A percentile compares a stretch with the other conserved stretches of the same genome.
These are phyloP conservation scores for Trichosanthes cucumerina DNA, from an alignment of 306 rosid species.

Conservation along the genomic window DNA sequence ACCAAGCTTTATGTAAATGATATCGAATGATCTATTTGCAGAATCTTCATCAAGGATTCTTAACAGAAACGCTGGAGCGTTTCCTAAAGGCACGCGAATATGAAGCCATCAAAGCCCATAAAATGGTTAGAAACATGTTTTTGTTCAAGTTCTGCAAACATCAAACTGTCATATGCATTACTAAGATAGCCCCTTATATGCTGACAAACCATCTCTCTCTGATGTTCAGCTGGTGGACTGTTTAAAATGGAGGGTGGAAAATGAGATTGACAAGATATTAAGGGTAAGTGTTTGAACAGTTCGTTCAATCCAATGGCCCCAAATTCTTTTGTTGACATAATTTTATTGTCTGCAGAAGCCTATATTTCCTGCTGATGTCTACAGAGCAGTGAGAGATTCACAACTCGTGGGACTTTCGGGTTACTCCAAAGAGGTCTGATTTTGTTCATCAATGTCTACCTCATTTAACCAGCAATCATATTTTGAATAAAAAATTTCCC, in stretches of 20 bases:
- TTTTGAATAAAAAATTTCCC: not conserved
- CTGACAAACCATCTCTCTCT: conserved; percentile 1
- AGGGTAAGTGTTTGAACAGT: conserved; percentile 36
- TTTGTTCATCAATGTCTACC: not conserved
- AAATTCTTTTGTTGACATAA: not conserved
- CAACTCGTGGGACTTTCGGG: conserved; percentile 92
- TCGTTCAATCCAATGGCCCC: not conserved
- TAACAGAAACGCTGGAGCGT: conserved; percentile 48
- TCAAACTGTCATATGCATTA: not conserved
- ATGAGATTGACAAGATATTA: conserved; percentile 76
- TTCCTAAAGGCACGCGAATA: conserved; percentile 84
- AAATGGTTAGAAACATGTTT: conserved; percentile 48
- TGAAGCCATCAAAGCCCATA: conserved; percentile 69
- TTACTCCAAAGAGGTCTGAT: conserved; percentile 73
- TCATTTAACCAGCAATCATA: not conserved
- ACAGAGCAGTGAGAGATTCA: conserved; percentile 71
- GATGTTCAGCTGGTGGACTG: conserved; percentile 66
- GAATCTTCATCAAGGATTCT: conserved; percentile 83
- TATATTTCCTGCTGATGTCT: conserved; percentile 58
- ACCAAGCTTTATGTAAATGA: not conserved
- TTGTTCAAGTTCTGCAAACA: not conserved
- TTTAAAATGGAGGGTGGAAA: conserved; percentile 83
- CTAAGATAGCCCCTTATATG: not conserved
- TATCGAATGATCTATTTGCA: conserved; percentile 18
- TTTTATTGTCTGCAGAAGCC: conserved; percentile 60